Base-by-base conservation (phyloP, 2,329 filamentous ascomycete genomes). In the Cladosporium sp. region DNA sequence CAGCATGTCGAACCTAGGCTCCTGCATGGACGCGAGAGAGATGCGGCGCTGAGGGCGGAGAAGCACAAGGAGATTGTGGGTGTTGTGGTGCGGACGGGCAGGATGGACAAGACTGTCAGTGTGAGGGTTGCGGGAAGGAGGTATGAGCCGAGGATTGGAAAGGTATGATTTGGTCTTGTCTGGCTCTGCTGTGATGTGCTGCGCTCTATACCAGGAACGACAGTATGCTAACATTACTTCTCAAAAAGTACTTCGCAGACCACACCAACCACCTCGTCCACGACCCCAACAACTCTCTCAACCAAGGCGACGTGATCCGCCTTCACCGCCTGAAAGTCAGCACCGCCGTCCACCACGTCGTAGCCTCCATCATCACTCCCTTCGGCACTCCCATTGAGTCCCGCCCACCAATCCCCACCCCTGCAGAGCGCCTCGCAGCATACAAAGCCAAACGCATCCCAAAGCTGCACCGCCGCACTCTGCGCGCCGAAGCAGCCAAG, bases 101-200 rank as follows among this genome's bases (percentile, higher is more conserved):
- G 89, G 66, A 93, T 93, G 89, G 80, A 87, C 66, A 91, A 89
- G 79, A 93, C 91, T 2, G 90, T 93, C 65, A 93, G 91, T 79
- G 91, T 93, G 68, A 86, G 88, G 70, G 84, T 93, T 16, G 88
- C 89, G 61, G 85, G 84, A 16, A 86, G 88, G 75, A 85, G 86
- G 75, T 94, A 89, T 89, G 91, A 93, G 76, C 84, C 84, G 66
- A 83, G 85, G 68, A 85, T 94, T 64, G 84, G 88, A 75, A 94
- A 94, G 83, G 91, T 91, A 76, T 63, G 74, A 72, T 37, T 5
- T 59, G 2, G 4, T 59, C n/a, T 46, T 46, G n/a, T 46, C 23
- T 29, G n/a, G 23, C 12, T 59, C n/a, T 31, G 11, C 11, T 50
- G 62, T 23, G 52, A 40, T 23, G 33, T 29, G 21, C 18, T n/a